A percentile compares a stretch with the other conserved stretches of the same genome.
Evolutionary conservation across 192 early-diverging fungal genomes (phyloP).

Genomic region (Paraglomus brasilianum): DNA sequence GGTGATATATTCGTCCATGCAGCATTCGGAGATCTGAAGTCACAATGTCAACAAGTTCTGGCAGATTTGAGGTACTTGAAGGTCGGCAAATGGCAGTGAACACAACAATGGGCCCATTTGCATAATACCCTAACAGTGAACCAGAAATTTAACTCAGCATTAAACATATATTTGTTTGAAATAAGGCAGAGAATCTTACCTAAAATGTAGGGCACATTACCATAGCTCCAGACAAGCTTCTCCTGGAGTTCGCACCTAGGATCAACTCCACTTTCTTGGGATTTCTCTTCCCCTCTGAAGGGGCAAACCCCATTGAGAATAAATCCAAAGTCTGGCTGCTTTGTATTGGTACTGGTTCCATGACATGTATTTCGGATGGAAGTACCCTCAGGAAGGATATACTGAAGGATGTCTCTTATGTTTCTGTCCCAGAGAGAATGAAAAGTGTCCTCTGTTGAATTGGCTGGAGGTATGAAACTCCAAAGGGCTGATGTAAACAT

Average conservation of each 20-base stretch:
- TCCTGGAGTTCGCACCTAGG: not conserved
- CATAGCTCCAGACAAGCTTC: conserved; percentile 8
- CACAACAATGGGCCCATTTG: not conserved
- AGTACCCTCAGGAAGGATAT: not conserved
- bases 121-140: conserved; percentile 9
- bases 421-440: not conserved
- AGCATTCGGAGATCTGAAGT: not conserved
- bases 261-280: not conserved
- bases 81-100: conserved; percentile 1
- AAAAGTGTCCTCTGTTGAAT: not conserved
- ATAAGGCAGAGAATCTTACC: not conserved
- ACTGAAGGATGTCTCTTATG: not conserved
- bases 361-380: not conserved
- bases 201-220: conserved; percentile 1
- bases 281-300: not conserved
- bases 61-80: not conserved
- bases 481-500: not conserved
- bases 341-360: not conserved
- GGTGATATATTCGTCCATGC: not conserved
- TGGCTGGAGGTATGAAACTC: not conserved
- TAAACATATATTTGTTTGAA: not conserved
- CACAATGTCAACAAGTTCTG: conserved; percentile 2
- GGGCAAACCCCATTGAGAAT: conserved; percentile 1
- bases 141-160: not conserved
- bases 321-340: not conserved